These are phyloP conservation scores for Emergomyces africanus DNA, from an alignment of 2,329 filamentous ascomycete species.

Conservation along the genomic window DNA sequence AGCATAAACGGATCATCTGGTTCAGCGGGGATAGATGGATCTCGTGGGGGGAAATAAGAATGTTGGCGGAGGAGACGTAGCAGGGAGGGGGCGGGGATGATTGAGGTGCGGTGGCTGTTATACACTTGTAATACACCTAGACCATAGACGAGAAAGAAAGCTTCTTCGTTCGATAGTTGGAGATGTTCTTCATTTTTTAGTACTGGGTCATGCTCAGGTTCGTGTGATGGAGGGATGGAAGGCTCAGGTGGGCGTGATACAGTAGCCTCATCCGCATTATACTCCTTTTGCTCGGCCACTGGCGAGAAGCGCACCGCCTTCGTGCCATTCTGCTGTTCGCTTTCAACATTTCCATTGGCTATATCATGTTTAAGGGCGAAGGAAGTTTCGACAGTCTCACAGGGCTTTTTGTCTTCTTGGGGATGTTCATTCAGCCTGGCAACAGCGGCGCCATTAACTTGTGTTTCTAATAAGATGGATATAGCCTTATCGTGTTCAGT, in stretches of 20 bases:
- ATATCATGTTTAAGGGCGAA: conserved; percentile 8
- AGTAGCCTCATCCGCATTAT: conserved; percentile 21
- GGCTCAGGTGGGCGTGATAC: conserved; percentile 7
- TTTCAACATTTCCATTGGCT: conserved; percentile 1
- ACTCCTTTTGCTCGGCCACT: conserved; percentile 52
- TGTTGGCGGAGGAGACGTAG: conserved; percentile 55
- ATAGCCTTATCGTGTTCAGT: neutral
- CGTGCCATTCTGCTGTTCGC: conserved; percentile 11
- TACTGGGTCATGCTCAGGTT: conserved; percentile 17
- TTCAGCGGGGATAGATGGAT: conserved; percentile 34
- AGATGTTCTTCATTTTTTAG: conserved; percentile 61
- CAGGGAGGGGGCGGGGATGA: conserved; percentile 44
- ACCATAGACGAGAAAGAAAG: conserved; percentile 76
- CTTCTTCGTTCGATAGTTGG: conserved; percentile 82
- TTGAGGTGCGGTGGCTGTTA: conserved; percentile 20
- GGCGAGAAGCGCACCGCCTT: conserved; percentile 63
- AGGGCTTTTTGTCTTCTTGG: neutral
- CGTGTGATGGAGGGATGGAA: conserved; percentile 9
- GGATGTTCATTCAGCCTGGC: neutral
- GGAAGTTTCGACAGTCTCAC: conserved; percentile 8
- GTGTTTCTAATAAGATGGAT: neutral
- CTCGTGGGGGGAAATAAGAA: conserved; percentile 54
- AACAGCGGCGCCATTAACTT: neutral
- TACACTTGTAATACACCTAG: conserved; percentile 59
- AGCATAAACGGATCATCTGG: conserved; percentile 77